phyloP scores from a whole-genome alignment of 1,284 basidiomycete species.

The Polyporus tsugae region DNA sequence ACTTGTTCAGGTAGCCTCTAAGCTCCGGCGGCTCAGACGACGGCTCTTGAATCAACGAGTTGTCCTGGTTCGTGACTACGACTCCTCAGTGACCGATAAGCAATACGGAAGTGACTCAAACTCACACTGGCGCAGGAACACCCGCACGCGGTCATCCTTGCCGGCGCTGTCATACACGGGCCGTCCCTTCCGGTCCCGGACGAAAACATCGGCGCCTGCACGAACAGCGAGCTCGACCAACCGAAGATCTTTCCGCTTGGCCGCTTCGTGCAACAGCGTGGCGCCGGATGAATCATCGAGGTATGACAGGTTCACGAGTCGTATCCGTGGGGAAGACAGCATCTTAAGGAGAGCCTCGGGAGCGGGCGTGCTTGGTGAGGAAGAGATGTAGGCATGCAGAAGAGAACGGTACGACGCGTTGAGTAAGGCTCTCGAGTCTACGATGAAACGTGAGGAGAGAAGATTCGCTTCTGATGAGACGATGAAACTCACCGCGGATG shows the following conservation, averaged over 20 bases:
- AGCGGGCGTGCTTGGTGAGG: conserved; percentile 55
- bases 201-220: conserved; percentile 91
- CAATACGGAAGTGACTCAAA: conserved; percentile 18
- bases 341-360: conserved; percentile 60
- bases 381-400: conserved; percentile 78
- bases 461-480: neutral
- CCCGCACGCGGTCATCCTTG: conserved; percentile 85
- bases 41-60: conserved; percentile 61
- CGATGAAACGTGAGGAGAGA: conserved; percentile 10
- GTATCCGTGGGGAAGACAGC: conserved; percentile 68
- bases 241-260: conserved; percentile 80
- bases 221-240: conserved; percentile 87
- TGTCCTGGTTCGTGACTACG: conserved; percentile 83
- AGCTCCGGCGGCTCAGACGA: conserved; percentile 69
- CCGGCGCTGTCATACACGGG: conserved; percentile 75
- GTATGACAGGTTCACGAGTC: conserved; percentile 71
- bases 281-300: conserved; percentile 82
- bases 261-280: conserved; percentile 90
- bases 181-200: conserved; percentile 82
- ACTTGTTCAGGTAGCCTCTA: conserved; percentile 89
- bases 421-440: conserved; percentile 84
- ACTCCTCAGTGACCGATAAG: neutral
- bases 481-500: conserved; percentile 70
- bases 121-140: conserved; percentile 87
- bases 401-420: conserved; percentile 81